phyloP scores from a whole-genome alignment of 2,329 filamentous ascomycete genomes.

The Byssothecium circinans region DNA sequence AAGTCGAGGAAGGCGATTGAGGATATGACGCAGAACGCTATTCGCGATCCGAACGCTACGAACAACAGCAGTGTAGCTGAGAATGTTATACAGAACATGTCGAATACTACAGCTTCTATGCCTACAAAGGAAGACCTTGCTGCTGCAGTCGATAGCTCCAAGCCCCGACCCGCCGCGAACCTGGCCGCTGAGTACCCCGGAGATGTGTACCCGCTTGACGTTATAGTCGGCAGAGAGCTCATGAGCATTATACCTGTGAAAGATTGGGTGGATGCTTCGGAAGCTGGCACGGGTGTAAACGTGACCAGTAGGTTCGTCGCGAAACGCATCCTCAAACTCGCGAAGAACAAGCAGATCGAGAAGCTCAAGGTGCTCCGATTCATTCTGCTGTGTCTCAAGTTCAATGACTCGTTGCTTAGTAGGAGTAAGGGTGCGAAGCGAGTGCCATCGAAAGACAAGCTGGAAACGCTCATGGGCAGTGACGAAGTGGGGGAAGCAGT shows the following conservation, averaged over 20 bases:
- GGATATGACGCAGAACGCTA: slow-evolving; percentile 70
- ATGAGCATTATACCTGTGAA: slow-evolving; percentile 69
- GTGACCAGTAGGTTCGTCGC: slow-evolving; percentile 67
- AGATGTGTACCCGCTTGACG: slow-evolving; percentile 71
- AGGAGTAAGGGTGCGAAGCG: slow-evolving; percentile 44
- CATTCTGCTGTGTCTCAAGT: slow-evolving; percentile 52
- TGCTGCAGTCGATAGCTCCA: slow-evolving; percentile 65
- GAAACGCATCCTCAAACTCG: slow-evolving; percentile 60
- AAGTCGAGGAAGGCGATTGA: slow-evolving; percentile 79
- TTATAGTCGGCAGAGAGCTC: slow-evolving; percentile 68
- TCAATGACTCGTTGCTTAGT: slow-evolving; percentile 45
- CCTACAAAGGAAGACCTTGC: slow-evolving; percentile 67
- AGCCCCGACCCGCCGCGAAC: slow-evolving; percentile 73
- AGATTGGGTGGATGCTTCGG: slow-evolving; percentile 72
- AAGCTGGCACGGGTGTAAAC: slow-evolving; percentile 59
- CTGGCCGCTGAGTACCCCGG: slow-evolving; percentile 66
- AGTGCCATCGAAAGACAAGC: slow-evolving; percentile 64
- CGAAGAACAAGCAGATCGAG: slow-evolving; percentile 54
- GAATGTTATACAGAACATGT: slow-evolving; percentile 64
- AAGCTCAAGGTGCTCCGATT: slow-evolving; percentile 54
- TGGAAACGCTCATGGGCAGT: slow-evolving; percentile 63
- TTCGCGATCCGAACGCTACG: slow-evolving; percentile 44
- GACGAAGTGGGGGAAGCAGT: slow-evolving; percentile 23
- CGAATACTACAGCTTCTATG: slow-evolving; percentile 64
- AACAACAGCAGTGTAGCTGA: slow-evolving; percentile 35